phyloP scores from a whole-genome alignment of 768 basidiomycete species.

The Amanita rimosa region DNA sequence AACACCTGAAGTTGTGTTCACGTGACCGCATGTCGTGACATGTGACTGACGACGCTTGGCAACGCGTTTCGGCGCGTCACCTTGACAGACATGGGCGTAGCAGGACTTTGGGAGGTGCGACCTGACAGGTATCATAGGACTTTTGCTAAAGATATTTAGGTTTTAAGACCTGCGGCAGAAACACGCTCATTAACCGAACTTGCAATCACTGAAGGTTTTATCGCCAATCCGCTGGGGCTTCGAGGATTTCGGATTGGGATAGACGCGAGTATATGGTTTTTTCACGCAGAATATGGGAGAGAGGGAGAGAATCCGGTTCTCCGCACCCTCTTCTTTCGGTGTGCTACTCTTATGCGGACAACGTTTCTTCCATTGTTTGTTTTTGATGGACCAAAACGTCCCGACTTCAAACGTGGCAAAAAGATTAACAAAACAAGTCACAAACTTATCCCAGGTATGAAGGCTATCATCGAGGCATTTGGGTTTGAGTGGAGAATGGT shows the following conservation, averaged over 20 bases:
- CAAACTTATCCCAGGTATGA: conserved; percentile 67
- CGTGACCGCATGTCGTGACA: no score
- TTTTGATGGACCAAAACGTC: conserved; percentile 83
- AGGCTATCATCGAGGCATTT: conserved; percentile 67
- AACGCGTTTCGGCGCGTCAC: no score
- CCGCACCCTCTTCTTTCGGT: conserved; percentile 76
- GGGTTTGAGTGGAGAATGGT: conserved; percentile 71
- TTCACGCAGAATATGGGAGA: conserved; percentile 61
- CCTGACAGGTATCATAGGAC: not conserved
- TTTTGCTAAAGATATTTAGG: not conserved
- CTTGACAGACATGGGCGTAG: conserved; percentile 22
- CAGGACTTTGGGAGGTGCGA: conserved; percentile 33
- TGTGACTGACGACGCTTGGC: no score
- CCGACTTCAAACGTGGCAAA: conserved; percentile 71
- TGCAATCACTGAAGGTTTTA: conserved; percentile 66
- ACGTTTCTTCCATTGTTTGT: conserved; percentile 86
- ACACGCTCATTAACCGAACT: conserved; percentile 69
- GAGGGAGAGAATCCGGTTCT: conserved; percentile 86
- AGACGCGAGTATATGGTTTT: conserved; percentile 82
- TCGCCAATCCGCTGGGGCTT: conserved; percentile 46
- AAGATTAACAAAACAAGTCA: conserved; percentile 49
- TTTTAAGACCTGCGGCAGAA: conserved; percentile 42
- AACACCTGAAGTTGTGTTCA: no score
- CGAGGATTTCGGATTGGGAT: conserved; percentile 80
- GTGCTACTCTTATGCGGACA: conserved; percentile 61